These are phyloP conservation scores for Pharus latifolius DNA, from an alignment of 176 grass and related monocot species.

Conservation along the genomic window DNA sequence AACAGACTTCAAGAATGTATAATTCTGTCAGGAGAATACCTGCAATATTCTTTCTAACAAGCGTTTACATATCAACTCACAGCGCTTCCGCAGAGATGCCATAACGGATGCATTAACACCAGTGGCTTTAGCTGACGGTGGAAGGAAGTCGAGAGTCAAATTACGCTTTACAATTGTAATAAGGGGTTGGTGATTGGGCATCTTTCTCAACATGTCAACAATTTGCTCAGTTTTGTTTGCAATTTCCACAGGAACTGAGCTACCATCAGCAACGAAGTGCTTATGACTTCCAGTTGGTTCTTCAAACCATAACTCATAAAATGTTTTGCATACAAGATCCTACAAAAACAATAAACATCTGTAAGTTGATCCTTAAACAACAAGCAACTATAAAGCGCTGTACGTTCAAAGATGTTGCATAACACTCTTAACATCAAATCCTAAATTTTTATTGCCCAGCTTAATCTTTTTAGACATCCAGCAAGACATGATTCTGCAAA, in stretches of 20 bases:
- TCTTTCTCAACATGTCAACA: conserved; percentile 96
- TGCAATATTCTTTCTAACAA: conserved; percentile 98
- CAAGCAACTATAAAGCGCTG: conserved; percentile 5
- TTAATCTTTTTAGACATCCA: neutral
- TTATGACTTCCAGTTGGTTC: conserved; percentile 86
- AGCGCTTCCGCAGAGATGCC: conserved; percentile 71
- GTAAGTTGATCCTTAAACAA: neutral
- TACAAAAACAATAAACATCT: conserved; percentile 24
- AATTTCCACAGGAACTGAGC: conserved; percentile 94
- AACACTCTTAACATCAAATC: conserved; percentile 2
- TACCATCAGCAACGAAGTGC: conserved; percentile 90
- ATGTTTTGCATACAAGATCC: conserved; percentile 99
- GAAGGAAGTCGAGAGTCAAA: conserved; percentile 89
- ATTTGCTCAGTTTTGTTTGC: conserved; percentile 98
- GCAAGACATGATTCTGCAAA: neutral
- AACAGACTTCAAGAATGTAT: conserved; percentile 5
- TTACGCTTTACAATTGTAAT: conserved; percentile 86
- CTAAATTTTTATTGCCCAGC: neutral
- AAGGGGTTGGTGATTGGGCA: conserved; percentile 88
- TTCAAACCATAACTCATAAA: conserved; percentile 98
- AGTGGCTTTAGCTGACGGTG: conserved; percentile 83
- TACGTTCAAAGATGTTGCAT: conserved; percentile 15
- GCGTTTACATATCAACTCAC: conserved; percentile 83
- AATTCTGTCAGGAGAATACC: conserved; percentile 35
- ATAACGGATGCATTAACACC: conserved; percentile 53